phyloP scores from a whole-genome alignment of 306 rosid species.

The Mimosa pudica region DNA sequence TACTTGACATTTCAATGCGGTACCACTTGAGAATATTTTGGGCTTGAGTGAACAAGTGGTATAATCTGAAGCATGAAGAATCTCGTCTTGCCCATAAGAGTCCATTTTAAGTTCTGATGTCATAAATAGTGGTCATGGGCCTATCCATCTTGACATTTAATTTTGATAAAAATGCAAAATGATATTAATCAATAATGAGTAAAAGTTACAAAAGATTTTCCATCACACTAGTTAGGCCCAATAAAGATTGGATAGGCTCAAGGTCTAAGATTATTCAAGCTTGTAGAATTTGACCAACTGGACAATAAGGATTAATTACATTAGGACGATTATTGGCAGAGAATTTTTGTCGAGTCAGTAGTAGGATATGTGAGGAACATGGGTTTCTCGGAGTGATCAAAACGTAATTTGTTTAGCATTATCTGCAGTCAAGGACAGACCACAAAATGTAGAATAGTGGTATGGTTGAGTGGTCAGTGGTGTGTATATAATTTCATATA shows the following conservation, averaged over 20 bases:
- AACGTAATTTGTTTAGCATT: not conserved
- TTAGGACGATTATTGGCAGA: not conserved
- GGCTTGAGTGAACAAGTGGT: not conserved
- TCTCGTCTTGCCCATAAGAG: not conserved
- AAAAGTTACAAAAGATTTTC: not conserved
- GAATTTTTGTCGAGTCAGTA: too few relatives aligned
- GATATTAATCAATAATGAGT: too few relatives aligned
- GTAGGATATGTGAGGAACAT: conserved; percentile 3
- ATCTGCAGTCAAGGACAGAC: not conserved
- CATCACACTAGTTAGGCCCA: not conserved
- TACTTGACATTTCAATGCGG: too few relatives aligned
- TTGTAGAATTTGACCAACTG: too few relatives aligned
- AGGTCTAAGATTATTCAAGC: not conserved
- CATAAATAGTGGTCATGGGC: not conserved
- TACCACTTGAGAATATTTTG: too few relatives aligned
- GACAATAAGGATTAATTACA: not conserved
- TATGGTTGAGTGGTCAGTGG: too few relatives aligned
- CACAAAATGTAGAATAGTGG: not conserved
- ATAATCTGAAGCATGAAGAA: not conserved
- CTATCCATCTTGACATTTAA: not conserved
- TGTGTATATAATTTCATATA: too few relatives aligned
- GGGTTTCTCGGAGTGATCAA: conserved; percentile 52
- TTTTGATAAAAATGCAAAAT: too few relatives aligned
- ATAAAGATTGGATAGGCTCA: not conserved
- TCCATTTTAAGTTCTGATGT: not conserved